These are phyloP conservation scores for Babesia bovis DNA, from an alignment of 169 alveolate genomes.

Conservation along the genomic window DNA sequence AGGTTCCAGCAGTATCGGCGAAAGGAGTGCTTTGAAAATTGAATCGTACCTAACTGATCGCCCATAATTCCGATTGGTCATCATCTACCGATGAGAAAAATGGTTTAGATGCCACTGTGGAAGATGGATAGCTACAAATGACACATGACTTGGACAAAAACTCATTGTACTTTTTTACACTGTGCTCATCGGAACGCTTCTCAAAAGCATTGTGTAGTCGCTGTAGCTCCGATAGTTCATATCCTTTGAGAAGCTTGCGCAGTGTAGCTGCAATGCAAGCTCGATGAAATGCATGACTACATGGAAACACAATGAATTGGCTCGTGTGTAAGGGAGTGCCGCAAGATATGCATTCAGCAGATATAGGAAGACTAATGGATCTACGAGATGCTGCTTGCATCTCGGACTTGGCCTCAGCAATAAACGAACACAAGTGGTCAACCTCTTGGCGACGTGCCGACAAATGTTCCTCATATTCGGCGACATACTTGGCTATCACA, in stretches of 20 bases:
- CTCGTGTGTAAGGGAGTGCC: conserved; percentile 2
- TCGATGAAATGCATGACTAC: conserved; percentile 64
- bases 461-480: conserved; percentile 44
- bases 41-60: conserved; percentile 27
- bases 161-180: conserved; percentile 44
- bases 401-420: conserved; percentile 59
- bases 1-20: conserved; percentile 44
- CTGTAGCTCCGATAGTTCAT: conserved; percentile 43
- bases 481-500: conserved; percentile 26
- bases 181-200: conserved; percentile 35
- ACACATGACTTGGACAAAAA: conserved; percentile 56
- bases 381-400: conserved; percentile 45
- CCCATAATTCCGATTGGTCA: conserved; percentile 56
- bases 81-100: conserved; percentile 28
- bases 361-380: conserved; percentile 32
- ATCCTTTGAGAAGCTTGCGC: conserved; percentile 31
- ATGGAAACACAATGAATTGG: conserved; percentile 57
- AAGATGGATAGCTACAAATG: conserved; percentile 58
- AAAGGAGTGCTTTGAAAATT: conserved; percentile 24
- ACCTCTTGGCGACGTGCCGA: conserved; percentile 60
- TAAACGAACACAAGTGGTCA: conserved; percentile 52
- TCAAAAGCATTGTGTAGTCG: conserved; percentile 35
- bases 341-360: conserved; percentile 40
- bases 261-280: conserved; percentile 49
- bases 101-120: conserved; percentile 57